Conservation (phyloP, 768 basidiomycete species). For the Fomitopsis serialis region DNA sequence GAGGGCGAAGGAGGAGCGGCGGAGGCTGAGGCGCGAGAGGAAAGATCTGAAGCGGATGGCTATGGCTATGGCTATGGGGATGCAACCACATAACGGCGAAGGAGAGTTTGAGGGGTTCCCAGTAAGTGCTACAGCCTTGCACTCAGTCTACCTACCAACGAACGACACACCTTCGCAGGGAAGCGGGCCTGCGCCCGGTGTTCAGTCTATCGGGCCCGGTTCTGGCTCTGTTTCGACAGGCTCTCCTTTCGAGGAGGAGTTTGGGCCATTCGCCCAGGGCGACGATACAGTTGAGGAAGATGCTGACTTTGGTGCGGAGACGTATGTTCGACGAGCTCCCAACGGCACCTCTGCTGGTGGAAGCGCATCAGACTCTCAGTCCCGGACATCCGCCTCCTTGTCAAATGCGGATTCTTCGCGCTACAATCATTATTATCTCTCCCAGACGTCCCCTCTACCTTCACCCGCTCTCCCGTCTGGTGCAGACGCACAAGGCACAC, state of each 20-base stretch:
- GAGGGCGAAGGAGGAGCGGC: conserved; percentile 41
- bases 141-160: too few species aligned
- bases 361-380: conserved; percentile 55
- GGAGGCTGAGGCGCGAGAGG: conserved; percentile 39
- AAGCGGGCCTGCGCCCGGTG: conserved; percentile 10
- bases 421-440: conserved; percentile 22
- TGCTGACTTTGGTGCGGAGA: conserved; percentile 56
- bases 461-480: conserved; percentile 3
- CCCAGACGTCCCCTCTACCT: conserved; percentile 12
- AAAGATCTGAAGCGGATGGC: conserved; percentile 39
- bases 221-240: conserved; percentile 15
- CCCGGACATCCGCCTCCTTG: conserved; percentile 48
- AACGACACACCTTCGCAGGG: conserved; percentile 18
- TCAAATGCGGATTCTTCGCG: conserved; percentile 22
- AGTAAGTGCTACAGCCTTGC: too few species aligned
- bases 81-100: conserved; percentile 22
- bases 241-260: conserved; percentile 20
- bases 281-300: conserved; percentile 30
- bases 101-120: conserved; percentile 65
- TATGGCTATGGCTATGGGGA: conserved; percentile 29
- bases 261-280: conserved; percentile 23
- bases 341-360: conserved; percentile 28
- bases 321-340: conserved; percentile 36
- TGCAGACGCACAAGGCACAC: not conserved
- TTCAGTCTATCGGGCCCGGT: conserved; percentile 1